Conservation (phyloP, 225 moss, liverwort and hornwort genomes). For the Asterella californica region DNA sequence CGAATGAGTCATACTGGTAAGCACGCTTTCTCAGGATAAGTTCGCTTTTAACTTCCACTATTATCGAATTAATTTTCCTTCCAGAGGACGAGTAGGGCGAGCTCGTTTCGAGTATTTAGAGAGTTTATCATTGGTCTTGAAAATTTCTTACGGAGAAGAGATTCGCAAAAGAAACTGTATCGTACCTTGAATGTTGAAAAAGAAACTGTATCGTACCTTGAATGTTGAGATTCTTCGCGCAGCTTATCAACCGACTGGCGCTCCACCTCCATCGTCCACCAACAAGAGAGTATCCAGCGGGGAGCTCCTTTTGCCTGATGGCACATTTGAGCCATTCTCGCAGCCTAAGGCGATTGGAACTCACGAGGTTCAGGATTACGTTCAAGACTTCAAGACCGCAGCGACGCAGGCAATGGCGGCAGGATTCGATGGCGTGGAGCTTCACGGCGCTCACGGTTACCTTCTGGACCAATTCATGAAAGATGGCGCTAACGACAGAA, state of each 20-base stretch:
- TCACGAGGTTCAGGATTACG: slow-evolving; percentile 29
- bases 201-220: no score
- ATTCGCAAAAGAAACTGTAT: no score
- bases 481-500: slow-evolving; percentile 40
- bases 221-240: slow-evolving; percentile 7
- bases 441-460: slow-evolving; percentile 47
- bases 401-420: slow-evolving; percentile 31
- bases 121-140: neutral
- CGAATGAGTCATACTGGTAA: slow-evolving; percentile 53
- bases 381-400: slow-evolving; percentile 12
- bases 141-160: no score
- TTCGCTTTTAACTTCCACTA: no score
- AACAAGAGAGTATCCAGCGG: slow-evolving; percentile 37
- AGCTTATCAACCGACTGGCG: slow-evolving; percentile 62
- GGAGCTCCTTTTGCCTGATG: slow-evolving; percentile 28
- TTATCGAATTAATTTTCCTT: no score
- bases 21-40: neutral
- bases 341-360: slow-evolving; percentile 36
- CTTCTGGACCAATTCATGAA: slow-evolving; percentile 46
- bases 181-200: no score
- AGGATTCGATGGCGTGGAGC: slow-evolving; percentile 42
- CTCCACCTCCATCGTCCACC: slow-evolving; percentile 50
- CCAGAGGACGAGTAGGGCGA: neutral
- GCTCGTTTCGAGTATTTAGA: neutral
- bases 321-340: slow-evolving; percentile 14